Percentiles rank a stretch among this genome's conserved stretches.
Evolutionary conservation across 2,329 filamentous ascomycete species (phyloP).

Genomic region (Hymenoscyphus occultus): DNA sequence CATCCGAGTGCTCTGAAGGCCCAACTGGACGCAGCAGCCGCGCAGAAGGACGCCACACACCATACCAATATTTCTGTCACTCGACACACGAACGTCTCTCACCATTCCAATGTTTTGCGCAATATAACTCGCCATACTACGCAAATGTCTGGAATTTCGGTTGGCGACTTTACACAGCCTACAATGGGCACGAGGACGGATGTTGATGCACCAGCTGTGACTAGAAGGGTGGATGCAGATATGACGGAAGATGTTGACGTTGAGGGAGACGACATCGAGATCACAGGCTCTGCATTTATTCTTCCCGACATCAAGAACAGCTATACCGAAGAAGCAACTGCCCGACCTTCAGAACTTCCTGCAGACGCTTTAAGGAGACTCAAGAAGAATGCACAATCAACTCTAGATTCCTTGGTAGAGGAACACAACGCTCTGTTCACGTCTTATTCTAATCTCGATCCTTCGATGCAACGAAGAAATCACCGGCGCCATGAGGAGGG

Average conservation of each 20-base stretch:
- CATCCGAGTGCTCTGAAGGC: background rate
- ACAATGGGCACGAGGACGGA: background rate
- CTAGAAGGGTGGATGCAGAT: background rate
- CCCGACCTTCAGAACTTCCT: background rate
- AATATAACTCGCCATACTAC: background rate
- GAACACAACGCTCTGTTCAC: background rate
- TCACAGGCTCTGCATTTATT: background rate
- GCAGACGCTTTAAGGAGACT: background rate
- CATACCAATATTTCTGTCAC: slow-evolving; percentile 1
- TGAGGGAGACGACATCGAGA: background rate
- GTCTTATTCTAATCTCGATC: slow-evolving; percentile 1
- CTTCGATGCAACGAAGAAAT: slow-evolving; percentile 1
- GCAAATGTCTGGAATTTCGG: background rate
- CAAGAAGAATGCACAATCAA: background rate
- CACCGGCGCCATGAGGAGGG: background rate
- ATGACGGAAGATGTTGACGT: background rate
- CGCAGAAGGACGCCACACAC: background rate
- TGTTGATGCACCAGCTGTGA: background rate
- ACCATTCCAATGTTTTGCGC: background rate
- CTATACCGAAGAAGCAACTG: background rate
- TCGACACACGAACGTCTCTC: background rate
- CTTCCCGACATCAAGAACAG: background rate
- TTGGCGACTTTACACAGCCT: background rate
- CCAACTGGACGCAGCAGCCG: background rate
- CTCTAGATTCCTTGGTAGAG: background rate